Evolutionary conservation across 1,139 yeast species (phyloP), one percentile per base, ranked within the genome.

Genomic region (Yamadazyma aaseri): DNA sequence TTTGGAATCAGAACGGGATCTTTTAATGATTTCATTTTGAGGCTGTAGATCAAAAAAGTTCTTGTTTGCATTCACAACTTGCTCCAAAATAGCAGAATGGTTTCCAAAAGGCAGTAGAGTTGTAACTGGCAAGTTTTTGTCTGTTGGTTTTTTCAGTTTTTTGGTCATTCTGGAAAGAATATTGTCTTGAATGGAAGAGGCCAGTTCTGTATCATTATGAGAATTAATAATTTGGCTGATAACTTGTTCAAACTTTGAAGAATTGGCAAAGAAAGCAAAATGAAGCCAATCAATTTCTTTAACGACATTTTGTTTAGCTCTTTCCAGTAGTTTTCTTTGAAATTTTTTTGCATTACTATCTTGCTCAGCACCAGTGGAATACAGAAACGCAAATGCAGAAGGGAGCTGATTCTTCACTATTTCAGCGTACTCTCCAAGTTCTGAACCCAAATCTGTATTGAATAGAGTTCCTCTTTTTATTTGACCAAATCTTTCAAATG

Each of bases 211-310:
- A 8, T 27, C 4, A 20, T 29, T 24, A 10, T 26, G 27, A 16
- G 29, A 32, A 8, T 47, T 37, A 6, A 59, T 37, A 8, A 61
- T 45, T 13, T 49, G 46, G 10, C 47, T 49, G 31, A 66, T 49
- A 1, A 44, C 37, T 2, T 53, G 46, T 29, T 52, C 50, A 35
- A 66, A 62, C 4, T 49, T 53, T 3, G 51, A 45, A 3, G 67
- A 65, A 16, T 49, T 51, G 13, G 47, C 63, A 50, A 86, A 81
- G 46, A 86, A 83, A 46, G 86, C 74, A 45, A 89, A 73, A 39
- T 75, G 77, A 43, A 82, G 76, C 33, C 81, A 86, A 47, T 85
- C 90, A 32, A 77, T 49, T 0, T 81, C 81, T 8, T 17, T 12
- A 8, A 11, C 6, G 2, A 16, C 2, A 16, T 21, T 20, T 22